Evolutionary conservation across 192 early-diverging fungal species (phyloP).

Genomic region (Diversispora eburnea): DNA sequence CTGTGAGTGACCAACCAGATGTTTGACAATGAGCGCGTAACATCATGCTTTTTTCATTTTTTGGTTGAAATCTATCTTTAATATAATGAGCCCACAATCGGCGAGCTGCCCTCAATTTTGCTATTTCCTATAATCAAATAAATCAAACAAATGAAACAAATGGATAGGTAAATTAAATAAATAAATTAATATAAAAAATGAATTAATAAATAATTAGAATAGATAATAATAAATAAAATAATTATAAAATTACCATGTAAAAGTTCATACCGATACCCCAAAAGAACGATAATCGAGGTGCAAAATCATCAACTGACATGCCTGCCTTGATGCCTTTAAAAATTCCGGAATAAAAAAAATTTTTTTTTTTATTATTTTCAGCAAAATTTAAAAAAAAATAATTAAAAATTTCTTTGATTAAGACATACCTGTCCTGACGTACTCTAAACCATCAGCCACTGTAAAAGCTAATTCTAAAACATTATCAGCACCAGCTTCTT

Average conservation of each 20-base stretch:
- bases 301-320: constrained; percentile 87
- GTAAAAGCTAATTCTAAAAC: constrained; percentile 92
- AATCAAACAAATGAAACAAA: not conserved
- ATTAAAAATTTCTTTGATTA: not conserved
- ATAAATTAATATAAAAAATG: too few relatives aligned
- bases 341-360: too few relatives aligned
- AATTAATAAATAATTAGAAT: not conserved
- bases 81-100: constrained; percentile 79
- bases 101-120: constrained; percentile 84
- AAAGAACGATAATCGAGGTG: constrained; percentile 87
- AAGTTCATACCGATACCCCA: constrained; percentile 94
- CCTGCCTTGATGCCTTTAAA: constrained; percentile 64
- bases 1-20: constrained; percentile 87
- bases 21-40: constrained; percentile 90
- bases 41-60: constrained; percentile 73
- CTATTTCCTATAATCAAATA: constrained; percentile 58
- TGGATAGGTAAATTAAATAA: not conserved
- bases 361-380: constrained; percentile 32
- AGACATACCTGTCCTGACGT: constrained; percentile 59
- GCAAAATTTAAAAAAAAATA: not conserved
- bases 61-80: constrained; percentile 81
- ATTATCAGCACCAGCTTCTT: constrained; percentile 86
- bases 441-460: constrained; percentile 85
- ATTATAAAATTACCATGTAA: constrained; percentile 60
- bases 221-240: not conserved